Conservation (phyloP, 192 early-diverging fungal genomes). For the Coemansia sp. region DNA sequence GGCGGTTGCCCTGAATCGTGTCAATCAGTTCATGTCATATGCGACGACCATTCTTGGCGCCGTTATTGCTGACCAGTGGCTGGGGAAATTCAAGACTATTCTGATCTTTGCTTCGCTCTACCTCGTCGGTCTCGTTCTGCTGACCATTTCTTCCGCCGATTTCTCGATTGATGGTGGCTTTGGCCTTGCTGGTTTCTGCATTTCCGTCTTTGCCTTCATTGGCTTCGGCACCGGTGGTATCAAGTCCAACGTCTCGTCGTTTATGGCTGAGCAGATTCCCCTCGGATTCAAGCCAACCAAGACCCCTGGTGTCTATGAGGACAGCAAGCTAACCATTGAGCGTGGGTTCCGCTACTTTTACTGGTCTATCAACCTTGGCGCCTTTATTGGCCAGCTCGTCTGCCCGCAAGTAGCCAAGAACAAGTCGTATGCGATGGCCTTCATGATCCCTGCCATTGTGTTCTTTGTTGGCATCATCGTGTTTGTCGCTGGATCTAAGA, state of each 20-base stretch:
- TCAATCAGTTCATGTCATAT: conserved; percentile 59
- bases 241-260: conserved; percentile 70
- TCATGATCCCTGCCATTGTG: conserved; percentile 52
- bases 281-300: conserved; percentile 24
- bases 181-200: conserved; percentile 60
- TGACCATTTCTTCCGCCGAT: conserved; percentile 60
- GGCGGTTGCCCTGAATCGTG: conserved; percentile 53
- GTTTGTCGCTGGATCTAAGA: conserved; percentile 55
- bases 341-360: conserved; percentile 76
- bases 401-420: conserved; percentile 59
- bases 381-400: conserved; percentile 58
- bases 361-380: conserved; percentile 60
- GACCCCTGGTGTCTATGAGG: conserved; percentile 50
- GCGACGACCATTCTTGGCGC: conserved; percentile 62
- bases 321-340: conserved; percentile 61
- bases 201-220: conserved; percentile 62
- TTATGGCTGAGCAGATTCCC: conserved; percentile 67
- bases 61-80: conserved; percentile 67
- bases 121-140: conserved; percentile 58
- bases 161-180: conserved; percentile 49
- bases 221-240: conserved; percentile 74
- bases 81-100: conserved; percentile 71
- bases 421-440: conserved; percentile 57
- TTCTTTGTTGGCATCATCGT: conserved; percentile 53
- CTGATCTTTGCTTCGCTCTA: conserved; percentile 61